Base-by-base conservation (phyloP, 164 flowering plant genomes). In the Saururus chinensis region DNA sequence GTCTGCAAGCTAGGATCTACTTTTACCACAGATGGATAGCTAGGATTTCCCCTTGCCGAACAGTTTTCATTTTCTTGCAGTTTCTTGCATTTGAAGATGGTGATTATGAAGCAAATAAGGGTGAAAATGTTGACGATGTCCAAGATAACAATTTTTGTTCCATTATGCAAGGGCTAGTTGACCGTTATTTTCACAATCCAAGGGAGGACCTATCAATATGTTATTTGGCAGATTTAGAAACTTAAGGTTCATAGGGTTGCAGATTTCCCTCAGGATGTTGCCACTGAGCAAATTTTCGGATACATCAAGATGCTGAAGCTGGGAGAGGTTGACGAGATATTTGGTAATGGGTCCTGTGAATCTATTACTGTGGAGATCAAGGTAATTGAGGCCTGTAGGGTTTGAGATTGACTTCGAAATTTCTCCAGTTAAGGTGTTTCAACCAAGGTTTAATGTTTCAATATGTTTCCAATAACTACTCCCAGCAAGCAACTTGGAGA, bases 1-100 rank as follows among this genome's bases (percentile, higher is more conserved):
- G 23, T 79, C 66, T 24, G 90, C 88, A 68, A 83, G 90, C 70
- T 79, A 80, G 19, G 87, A 84, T 61, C 81, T 66, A 78, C 88
- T 81, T 75, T 85, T 80, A 51, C 83, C 76, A 24, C 76, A 68
- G 67, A 78, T 78, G 68, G 75, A 77, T 4, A 86, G 75, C 48
- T 78, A 75, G 22, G 66, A 78, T 63, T 80, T 77, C 0, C 48
- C 59, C 8, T 76, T 80, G 51, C 81, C 67, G 55, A 70, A 80
- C 23, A 75, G 4, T 30, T 30, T 30, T 6, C 37, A 30, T 30
- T 30, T 30, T 30, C 37, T 30, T 30, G 37, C 6, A 30, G 37
- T 30, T 30, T 30, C 37, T 30, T 30, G 2, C 37, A 6, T 30
- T 30, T 30, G 37, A 30, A 30, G 37, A 30, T 30, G 37, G 37